A percentile compares a stretch with the other conserved stretches of the same genome.
Evolutionary conservation across 2,329 filamentous ascomycete species (phyloP).

Genomic region (Fusarium sp.): DNA sequence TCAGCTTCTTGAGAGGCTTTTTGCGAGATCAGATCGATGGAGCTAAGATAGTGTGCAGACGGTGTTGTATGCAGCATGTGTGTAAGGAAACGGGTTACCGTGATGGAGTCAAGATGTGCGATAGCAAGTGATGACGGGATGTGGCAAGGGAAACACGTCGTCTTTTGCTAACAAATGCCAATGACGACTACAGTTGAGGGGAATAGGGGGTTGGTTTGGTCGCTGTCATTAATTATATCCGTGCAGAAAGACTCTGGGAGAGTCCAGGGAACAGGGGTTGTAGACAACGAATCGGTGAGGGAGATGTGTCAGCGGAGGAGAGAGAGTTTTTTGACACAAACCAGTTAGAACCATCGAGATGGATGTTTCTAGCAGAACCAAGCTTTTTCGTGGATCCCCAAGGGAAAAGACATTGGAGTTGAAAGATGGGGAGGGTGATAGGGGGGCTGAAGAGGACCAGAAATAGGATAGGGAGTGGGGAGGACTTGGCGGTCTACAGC

Average conservation of each 20-base stretch:
- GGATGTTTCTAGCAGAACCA: neutral
- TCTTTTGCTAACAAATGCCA: neutral
- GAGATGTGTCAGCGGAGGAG: neutral
- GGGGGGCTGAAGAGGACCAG: neutral
- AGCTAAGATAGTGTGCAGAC: neutral
- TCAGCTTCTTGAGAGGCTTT: neutral
- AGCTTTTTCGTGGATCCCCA: neutral
- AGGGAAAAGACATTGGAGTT: neutral
- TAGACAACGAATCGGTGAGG: neutral
- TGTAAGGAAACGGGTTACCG: neutral
- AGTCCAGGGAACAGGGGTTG: neutral
- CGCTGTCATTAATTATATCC: slow-evolving; percentile 1
- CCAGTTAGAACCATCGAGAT: neutral
- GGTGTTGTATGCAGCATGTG: neutral
- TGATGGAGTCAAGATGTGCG: neutral
- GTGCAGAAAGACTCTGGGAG: neutral
- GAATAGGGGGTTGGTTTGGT: slow-evolving; percentile 20
- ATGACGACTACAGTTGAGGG: slow-evolving; percentile 9
- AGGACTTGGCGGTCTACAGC: neutral
- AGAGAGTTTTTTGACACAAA: neutral
- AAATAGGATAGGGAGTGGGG: neutral
- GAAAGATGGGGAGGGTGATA: neutral
- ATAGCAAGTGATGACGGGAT: neutral
- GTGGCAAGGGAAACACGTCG: neutral
- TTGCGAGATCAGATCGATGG: slow-evolving; percentile 1